Base-by-base conservation (phyloP, 2,329 filamentous ascomycete genomes). In the Stagonosporopsis cucurbitacearum region DNA sequence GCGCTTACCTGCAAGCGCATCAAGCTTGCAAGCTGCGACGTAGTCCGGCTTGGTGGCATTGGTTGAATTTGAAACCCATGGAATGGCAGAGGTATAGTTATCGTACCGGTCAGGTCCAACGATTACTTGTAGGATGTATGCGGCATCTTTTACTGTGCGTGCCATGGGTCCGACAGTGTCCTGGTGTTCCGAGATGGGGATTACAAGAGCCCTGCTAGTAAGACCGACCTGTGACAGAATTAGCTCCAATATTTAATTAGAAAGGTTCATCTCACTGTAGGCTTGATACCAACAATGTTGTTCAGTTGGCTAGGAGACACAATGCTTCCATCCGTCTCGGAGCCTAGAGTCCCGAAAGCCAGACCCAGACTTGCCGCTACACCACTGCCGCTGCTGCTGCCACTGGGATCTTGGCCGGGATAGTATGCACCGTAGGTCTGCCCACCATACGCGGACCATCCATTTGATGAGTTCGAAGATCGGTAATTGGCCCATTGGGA, bases 401-500 rank as follows among this genome's bases (percentile, higher is more conserved):
- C 66, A 32, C 65, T 68, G 0, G 88, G 88, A 63, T 88, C 84
- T 65, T 88, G 84, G 1, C 80, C 75, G 1, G 82, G 81, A 62
- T 82, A 84, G 66, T 88, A 90, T 0, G 86, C 85, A 9, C 76
- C 87, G 30, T 81, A 79, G 0, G 81, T 82, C 67, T 90, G 87
- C 0, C 87, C 87, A 7, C 86, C 86, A 55, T 84, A 79, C 0
- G 87, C 83, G 41, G 82, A 86, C 87, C 87, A 90, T 5, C 88
- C 88, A 53, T 84, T 84, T 11, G 77, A 82, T 4, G 78, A 78
- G 63, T 87, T 88, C 9, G 67, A 68, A 3, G 82, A 85, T 9
- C 88, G 78, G 50, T 78, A 86, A 62, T 88, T 86, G 2, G 84
- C 84, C 86, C 87, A 90, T 67, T 90, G 82, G 1, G 81, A 85